Evolutionary conservation across 2,329 filamentous ascomycete species (phyloP), one percentile per base, ranked within the genome.

Genomic region (Penicillium psychrosexuale): DNA sequence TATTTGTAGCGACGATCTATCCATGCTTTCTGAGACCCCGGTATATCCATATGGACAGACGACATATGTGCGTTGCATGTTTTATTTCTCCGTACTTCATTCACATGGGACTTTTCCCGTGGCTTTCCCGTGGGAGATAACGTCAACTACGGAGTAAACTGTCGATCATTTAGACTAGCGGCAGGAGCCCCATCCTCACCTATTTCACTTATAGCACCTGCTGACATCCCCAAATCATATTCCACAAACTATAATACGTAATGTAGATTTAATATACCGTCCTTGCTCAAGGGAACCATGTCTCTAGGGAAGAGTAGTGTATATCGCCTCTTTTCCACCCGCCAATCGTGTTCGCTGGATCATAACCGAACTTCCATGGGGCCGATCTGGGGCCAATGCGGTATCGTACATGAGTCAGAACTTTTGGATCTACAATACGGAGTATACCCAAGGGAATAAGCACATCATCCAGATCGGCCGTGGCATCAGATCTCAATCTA

Each of bases 381-480:
- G 49, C 40, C 24, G 27, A 47, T 47, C 43, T 37, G 19, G 31
- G 39, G 22, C 31, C 27, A 28, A 51, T 30, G 31, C 39, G 31
- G 19, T 19, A 19, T 2, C 19, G 13, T 12, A 49, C 36, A n/a
- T n/a, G n/a, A 24, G 31, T 45, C 22, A 13, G 19, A 5, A 48
- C 24, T 27, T 31, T 40, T 34, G 15, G 13, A 17, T 37, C 36
- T 33, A 22, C 19, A 37, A 28, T 33, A 38, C 30, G 37, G 12
- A 13, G 30, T n/a, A 44, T 36, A 44, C 17, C 2, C 36, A 13
- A 34, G 28, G 15, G 11, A 17, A 30, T 44, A 45, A 60, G 60
- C 62, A 55, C 62, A 62, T 58, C 62, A 65, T 63, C 56, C 38
- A 48, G 42, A 50, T 47, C 22, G 34, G 40, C 30, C 44, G 57